Conservation (phyloP, 495 filamentous ascomycete species). For the Achaetomiella virescens region DNA sequence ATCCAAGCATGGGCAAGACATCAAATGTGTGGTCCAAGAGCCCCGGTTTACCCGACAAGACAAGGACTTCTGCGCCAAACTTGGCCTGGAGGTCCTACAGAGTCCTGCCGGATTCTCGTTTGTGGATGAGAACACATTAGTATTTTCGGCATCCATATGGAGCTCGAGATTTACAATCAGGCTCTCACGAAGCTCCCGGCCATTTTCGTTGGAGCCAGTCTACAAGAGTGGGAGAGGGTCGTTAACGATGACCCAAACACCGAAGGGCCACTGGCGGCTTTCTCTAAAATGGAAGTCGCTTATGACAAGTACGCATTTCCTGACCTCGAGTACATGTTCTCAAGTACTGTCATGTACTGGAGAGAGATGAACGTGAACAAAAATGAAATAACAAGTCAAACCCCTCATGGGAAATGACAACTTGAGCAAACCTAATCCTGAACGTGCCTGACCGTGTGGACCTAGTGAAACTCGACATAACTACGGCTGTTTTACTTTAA, state of each 20-base stretch:
- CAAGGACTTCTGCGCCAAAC: constrained; percentile 46
- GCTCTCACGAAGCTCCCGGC: constrained; percentile 34
- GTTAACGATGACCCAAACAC: constrained; percentile 8
- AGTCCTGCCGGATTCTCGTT: constrained; percentile 51
- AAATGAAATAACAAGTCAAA: too few species aligned
- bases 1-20: constrained; percentile 11
- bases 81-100: constrained; percentile 50
- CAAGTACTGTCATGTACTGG: constrained; percentile 36
- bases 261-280: not conserved
- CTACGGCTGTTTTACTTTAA: too few species aligned
- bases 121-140: constrained; percentile 43
- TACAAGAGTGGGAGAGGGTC: constrained; percentile 36
- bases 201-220: constrained; percentile 39
- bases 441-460: too few species aligned
- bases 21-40: constrained; percentile 58
- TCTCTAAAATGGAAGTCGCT: constrained; percentile 26
- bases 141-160: constrained; percentile 60
- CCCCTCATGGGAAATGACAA: too few species aligned
- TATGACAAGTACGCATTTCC: constrained; percentile 35
- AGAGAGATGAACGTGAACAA: not conserved
- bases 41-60: constrained; percentile 62
- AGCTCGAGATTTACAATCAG: constrained; percentile 35
- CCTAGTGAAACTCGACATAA: too few species aligned
- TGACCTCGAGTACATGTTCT: constrained; percentile 34
- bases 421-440: not conserved